Conservation (phyloP, 768 basidiomycete species). For the Termitomyces titanicus region DNA sequence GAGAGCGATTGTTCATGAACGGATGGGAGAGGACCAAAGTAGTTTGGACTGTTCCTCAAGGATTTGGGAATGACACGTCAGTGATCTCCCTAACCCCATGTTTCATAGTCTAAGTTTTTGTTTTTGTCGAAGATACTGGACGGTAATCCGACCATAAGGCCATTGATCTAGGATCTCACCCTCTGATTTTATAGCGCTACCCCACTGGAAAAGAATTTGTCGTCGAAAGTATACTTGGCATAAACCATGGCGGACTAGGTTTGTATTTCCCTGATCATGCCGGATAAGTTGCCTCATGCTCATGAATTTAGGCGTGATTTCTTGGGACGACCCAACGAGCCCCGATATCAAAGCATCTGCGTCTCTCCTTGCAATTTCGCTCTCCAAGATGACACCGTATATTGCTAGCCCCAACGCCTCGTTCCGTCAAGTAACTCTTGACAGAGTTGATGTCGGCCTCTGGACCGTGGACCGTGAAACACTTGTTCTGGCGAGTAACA, state of each 20-base stretch:
- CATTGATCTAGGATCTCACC: background rate
- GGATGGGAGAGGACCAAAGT: conserved; percentile 69
- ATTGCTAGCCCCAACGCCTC: conserved; percentile 39
- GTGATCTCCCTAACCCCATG: conserved; percentile 9
- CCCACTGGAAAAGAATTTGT: conserved; percentile 73
- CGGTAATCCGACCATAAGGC: conserved; percentile 18
- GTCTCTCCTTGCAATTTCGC: conserved; percentile 42
- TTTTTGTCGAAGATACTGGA: conserved; percentile 44
- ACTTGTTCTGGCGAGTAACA: conserved; percentile 50
- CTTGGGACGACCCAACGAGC: conserved; percentile 54
- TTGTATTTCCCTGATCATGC: conserved; percentile 9
- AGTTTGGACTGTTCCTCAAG: conserved; percentile 81
- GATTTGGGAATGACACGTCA: conserved; percentile 61
- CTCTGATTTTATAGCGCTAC: conserved; percentile 25
- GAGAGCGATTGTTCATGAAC: conserved; percentile 51
- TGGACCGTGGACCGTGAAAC: conserved; percentile 42
- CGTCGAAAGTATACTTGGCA: conserved; percentile 58
- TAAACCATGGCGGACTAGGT: conserved; percentile 70
- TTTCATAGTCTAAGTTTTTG: background rate
- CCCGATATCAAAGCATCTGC: conserved; percentile 50
- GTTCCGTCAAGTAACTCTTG: conserved; percentile 36
- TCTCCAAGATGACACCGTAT: conserved; percentile 43
- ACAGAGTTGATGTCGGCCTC: conserved; percentile 45
- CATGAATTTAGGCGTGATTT: conserved; percentile 34
- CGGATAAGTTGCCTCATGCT: background rate